Base-by-base conservation (phyloP, 2,329 filamentous ascomycete genomes). In the Phaeosphaeriaceae sp. region DNA sequence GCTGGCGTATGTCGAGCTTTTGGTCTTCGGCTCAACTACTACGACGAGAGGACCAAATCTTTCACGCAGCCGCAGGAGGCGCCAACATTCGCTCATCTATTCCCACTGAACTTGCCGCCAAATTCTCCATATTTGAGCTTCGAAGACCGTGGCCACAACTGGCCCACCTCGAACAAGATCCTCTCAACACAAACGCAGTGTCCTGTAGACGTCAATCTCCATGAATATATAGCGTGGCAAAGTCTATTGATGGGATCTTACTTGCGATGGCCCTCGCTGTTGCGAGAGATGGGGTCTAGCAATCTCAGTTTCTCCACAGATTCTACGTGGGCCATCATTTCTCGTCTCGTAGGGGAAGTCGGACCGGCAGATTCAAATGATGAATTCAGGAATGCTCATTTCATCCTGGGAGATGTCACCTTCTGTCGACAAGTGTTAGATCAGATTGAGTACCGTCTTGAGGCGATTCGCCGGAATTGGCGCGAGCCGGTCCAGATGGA, bases 221-320 rank as follows among this genome's bases (percentile, higher is more conserved):
- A 86, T 15, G 87, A 89, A 53, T 88, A 81, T 48, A 76, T 79
- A 22, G 80, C 86, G 0, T 83, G 83, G 51, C 83, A 86, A 56
- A 76, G 72, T 0, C 69, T 87, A 0, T 64, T 85, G 0, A 76
- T 80, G 0, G 85, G 84, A 0, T 77, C 75, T 2, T 64, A 76
- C 10, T 74, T 81, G 1, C 77, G 84, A 6, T 86, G 85, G 83
- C 68, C 77, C 1, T 76, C 79, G 2, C 75, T 88, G 0, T 63
- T 86, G 0, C 58, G 79, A 0, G 84, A 87, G 59, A 66, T 88
- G 2, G 84, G 79, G 0, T 81, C 82, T 0, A 80, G 83, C 73
- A 85, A 48, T 57, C 51, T 92, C 2, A 89, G 90, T 60, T 86
- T 91, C 59, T 86, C 84, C 27, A 82, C 81, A 0, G 80, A 85